Percentiles rank a stretch among this genome's conserved stretches.
These are phyloP conservation scores for Trypanosoma avium DNA, from an alignment of 208 protist species.

Conservation along the genomic window DNA sequence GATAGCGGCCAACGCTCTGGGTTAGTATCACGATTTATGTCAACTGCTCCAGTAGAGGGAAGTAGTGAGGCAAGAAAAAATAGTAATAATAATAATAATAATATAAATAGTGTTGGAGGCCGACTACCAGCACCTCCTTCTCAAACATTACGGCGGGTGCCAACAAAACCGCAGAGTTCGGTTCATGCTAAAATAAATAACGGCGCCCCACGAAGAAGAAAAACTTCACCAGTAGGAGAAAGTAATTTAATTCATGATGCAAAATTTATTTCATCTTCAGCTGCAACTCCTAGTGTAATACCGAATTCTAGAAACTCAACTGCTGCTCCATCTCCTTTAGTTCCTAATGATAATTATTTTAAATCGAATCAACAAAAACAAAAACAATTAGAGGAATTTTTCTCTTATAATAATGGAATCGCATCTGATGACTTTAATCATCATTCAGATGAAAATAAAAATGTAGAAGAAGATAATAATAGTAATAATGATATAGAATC, in stretches of 20 bases:
- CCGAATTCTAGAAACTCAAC: too few species aligned
- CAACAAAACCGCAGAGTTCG: conserved; percentile 6
- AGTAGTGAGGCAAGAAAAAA: background rate
- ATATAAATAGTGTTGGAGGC: background rate
- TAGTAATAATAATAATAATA: conserved; percentile 4
- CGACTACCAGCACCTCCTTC: too few species aligned
- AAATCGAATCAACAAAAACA: too few species aligned
- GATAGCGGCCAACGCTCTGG: too few species aligned
- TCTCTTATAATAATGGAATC: too few species aligned
- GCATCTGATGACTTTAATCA: background rate
- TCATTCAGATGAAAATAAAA: background rate
- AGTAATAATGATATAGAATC: background rate
- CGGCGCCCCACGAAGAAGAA: background rate
- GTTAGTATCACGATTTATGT: conserved; percentile 7
- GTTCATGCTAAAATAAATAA: background rate
- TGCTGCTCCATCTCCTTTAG: too few species aligned
- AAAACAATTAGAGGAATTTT: too few species aligned
- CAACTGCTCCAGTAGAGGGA: background rate
- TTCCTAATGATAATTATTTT: too few species aligned
- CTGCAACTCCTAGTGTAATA: too few species aligned
- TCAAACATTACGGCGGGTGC: background rate
- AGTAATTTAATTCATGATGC: too few species aligned
- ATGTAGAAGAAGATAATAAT: conserved; percentile 1
- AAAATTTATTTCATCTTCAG: too few species aligned
- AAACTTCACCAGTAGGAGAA: background rate